Percentiles rank a stretch among this genome's conserved stretches.
These are phyloP conservation scores for Calonectria montana DNA, from an alignment of 2,329 filamentous ascomycete genomes.

Conservation along the genomic window DNA sequence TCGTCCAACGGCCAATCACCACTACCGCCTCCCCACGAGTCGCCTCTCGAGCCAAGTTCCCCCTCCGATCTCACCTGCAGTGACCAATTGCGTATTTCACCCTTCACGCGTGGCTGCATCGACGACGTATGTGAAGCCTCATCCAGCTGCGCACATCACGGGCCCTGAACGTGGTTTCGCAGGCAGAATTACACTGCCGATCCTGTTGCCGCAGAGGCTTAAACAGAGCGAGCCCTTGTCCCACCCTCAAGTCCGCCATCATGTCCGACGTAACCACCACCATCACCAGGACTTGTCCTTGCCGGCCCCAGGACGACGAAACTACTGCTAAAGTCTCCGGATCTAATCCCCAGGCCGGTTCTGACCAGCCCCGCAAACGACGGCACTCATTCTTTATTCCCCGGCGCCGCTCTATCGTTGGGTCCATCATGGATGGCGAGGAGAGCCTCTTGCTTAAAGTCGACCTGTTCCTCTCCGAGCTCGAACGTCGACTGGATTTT, in stretches of 20 bases:
- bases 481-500: conserved; percentile 87
- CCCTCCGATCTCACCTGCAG: conserved; percentile 23
- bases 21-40: conserved; percentile 31
- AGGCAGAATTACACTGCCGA: conserved; percentile 30
- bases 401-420: conserved; percentile 68
- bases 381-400: conserved; percentile 69
- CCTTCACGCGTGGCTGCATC: conserved; percentile 35
- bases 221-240: conserved; percentile 24
- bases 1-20: conserved; percentile 36
- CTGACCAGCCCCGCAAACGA: conserved; percentile 49
- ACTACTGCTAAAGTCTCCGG: conserved; percentile 54
- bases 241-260: conserved; percentile 28
- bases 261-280: conserved; percentile 55
- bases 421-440: conserved; percentile 71
- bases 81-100: conserved; percentile 40
- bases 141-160: conserved; percentile 19
- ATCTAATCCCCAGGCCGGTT: conserved; percentile 47
- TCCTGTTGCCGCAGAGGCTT: conserved; percentile 13
- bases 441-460: conserved; percentile 73
- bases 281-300: conserved; percentile 52
- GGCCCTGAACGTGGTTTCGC: conserved; percentile 24
- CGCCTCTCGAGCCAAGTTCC: conserved; percentile 28
- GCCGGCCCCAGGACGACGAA: conserved; percentile 49
- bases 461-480: conserved; percentile 84
- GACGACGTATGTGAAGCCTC: conserved; percentile 30